Base-by-base conservation (phyloP, 805 yeast species). In the Millerago galiae region DNA sequence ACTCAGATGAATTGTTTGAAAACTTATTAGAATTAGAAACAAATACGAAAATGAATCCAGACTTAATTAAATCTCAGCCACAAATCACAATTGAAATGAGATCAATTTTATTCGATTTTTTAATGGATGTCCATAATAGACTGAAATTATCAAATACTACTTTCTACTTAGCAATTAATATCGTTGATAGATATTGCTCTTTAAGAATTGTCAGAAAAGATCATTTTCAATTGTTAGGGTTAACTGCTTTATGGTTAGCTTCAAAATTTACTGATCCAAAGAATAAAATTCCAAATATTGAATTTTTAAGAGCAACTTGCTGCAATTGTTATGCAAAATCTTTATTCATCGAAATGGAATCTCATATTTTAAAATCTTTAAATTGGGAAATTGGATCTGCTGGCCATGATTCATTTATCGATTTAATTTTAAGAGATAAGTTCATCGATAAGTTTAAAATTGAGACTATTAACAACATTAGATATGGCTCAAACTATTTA, bases 241-340 rank as follows among this genome's bases (percentile, higher is more conserved):
- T 95, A 50, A 81, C 95, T 2, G 81, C 95, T 25, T 64, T 90
- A 40, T 91, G 97, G 97, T 76, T 91, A 15, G 89, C 95, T 3
- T 75, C 95, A 30, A 90, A 90, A 59, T 72, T 77, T 45, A 72
- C 75, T 51, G 90, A 88, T 48, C 74, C 77, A 47, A 77, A 89
- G 62, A 74, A 74, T 50, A 77, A 77, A 55, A 74, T 79, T 32
- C 81, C 83, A 8, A 64, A 72, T 16, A 60, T 79, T 42, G 67
- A 68, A 40, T 74, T 72, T 48, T 62, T 79, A 39, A 66, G 74
- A 52, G 73, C 72, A 43, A 67, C 77, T 59, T 77, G 83, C 59
- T 76, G 79, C 59, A 69, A 74, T 49, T 74, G 75, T 55, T 79
- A 77, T 59, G 69, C 75, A 40, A 73, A 70, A 49, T 68, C 71